These are phyloP conservation scores for Hyaloscypha variabilis DNA, from an alignment of 495 filamentous ascomycete genomes.

Conservation along the genomic window DNA sequence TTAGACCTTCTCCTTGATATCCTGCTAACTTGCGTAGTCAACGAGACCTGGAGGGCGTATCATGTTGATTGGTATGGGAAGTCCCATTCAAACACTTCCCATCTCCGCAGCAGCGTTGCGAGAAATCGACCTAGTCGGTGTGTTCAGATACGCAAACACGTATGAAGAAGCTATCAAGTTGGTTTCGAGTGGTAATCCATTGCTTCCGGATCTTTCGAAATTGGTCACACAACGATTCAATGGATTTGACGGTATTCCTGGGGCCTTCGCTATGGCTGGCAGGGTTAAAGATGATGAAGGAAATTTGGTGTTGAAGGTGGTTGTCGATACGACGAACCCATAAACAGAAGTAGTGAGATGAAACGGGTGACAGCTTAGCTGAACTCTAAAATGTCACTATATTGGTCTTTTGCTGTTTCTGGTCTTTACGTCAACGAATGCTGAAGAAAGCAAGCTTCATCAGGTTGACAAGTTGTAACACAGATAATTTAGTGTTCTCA, in stretches of 20 bases:
- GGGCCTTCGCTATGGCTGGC: slow-evolving; percentile 54
- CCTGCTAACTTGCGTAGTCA: slow-evolving; percentile 40
- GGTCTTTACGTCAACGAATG: too few species aligned
- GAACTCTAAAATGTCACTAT: not conserved
- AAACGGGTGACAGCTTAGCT: not conserved
- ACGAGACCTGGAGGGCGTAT: slow-evolving; percentile 78
- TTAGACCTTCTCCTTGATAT: not conserved
- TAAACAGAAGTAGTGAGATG: slow-evolving; percentile 16
- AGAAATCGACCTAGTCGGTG: slow-evolving; percentile 91
- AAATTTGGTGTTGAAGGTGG: slow-evolving; percentile 55
- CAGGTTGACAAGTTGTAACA: too few species aligned
- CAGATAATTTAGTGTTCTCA: too few species aligned
- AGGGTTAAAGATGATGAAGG: slow-evolving; percentile 54
- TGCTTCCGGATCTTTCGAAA: slow-evolving; percentile 58
- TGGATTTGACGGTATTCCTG: slow-evolving; percentile 46
- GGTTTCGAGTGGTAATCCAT: slow-evolving; percentile 56
- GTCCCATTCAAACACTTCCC: slow-evolving; percentile 82
- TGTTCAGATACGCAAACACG: slow-evolving; percentile 87
- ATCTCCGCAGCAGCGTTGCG: slow-evolving; percentile 82
- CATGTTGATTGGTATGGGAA: slow-evolving; percentile 94
- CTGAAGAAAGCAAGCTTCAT: too few species aligned
- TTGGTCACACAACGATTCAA: slow-evolving; percentile 72
- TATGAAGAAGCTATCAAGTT: slow-evolving; percentile 79
- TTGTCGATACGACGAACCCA: slow-evolving; percentile 43
- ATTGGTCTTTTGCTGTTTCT: not conserved